These are phyloP conservation scores for Aspergillus pseudotamarii DNA, from an alignment of 2,329 filamentous ascomycete genomes.

Conservation along the genomic window DNA sequence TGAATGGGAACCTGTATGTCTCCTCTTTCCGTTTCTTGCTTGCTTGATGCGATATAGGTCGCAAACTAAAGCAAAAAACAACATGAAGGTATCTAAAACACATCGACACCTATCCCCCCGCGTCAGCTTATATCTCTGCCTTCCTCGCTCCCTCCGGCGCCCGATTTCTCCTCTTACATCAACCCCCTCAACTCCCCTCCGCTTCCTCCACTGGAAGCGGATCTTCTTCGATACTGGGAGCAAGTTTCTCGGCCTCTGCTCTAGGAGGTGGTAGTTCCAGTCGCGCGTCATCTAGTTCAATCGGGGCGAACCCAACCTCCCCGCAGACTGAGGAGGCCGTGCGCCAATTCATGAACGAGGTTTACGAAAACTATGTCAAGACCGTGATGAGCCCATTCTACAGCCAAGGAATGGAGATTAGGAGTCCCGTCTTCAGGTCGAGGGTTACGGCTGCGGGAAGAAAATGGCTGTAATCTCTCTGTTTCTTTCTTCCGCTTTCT, in stretches of 20 bases:
- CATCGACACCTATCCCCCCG: slow-evolving; percentile 85
- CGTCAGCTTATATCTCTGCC: slow-evolving; percentile 88
- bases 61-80: neutral
- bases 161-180: slow-evolving; percentile 92
- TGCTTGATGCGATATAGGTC: neutral
- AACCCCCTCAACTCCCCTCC: slow-evolving; percentile 62
- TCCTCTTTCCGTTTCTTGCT: neutral
- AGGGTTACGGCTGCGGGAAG: slow-evolving; percentile 84
- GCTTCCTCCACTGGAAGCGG: slow-evolving; percentile 21
- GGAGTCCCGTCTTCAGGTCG: slow-evolving; percentile 80
- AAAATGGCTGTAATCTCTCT: slow-evolving; percentile 73
- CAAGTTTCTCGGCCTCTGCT: slow-evolving; percentile 25
- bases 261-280: slow-evolving; percentile 27
- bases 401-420: slow-evolving; percentile 78
- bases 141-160: slow-evolving; percentile 92
- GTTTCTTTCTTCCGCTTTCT: neutral
- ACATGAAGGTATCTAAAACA: slow-evolving; percentile 85
- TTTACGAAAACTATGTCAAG: slow-evolving; percentile 97
- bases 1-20: slow-evolving; percentile 74
- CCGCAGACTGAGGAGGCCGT: slow-evolving; percentile 95
- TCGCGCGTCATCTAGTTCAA: slow-evolving; percentile 64
- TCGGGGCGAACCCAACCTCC: slow-evolving; percentile 81
- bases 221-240: slow-evolving; percentile 33
- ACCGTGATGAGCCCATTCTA: slow-evolving; percentile 98
- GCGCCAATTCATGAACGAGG: slow-evolving; percentile 89